Percentiles rank a stretch among this genome's conserved stretches.
Conservation (phyloP, 345 rosid genomes). For the Jatropha curcas region DNA sequence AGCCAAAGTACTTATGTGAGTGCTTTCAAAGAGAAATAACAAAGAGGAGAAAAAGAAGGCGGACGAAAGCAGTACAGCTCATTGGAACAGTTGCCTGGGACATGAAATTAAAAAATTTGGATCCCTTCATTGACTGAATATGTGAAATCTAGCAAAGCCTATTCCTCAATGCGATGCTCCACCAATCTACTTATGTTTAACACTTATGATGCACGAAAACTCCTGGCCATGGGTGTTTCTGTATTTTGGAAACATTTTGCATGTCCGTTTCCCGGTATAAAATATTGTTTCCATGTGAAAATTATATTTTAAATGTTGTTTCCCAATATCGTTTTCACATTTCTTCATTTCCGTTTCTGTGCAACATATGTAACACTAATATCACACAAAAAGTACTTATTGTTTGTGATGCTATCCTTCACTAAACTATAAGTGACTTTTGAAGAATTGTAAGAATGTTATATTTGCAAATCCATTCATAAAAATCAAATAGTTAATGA, state of each 20-base stretch:
- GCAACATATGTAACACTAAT: not conserved
- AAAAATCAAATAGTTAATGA: not conserved
- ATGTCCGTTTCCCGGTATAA: too few species aligned
- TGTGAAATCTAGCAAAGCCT: too few species aligned
- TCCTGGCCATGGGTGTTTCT: too few species aligned
- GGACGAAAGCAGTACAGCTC: not conserved
- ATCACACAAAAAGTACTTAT: not conserved
- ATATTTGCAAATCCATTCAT: not conserved
- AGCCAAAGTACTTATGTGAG: too few species aligned
- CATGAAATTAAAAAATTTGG: not conserved
- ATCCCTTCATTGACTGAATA: too few species aligned
- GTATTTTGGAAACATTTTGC: too few species aligned
- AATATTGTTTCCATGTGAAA: too few species aligned
- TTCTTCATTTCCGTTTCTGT: too few species aligned
- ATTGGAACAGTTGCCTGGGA: not conserved
- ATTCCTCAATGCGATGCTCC: not conserved
- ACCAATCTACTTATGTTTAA: not conserved
- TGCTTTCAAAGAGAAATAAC: not conserved
- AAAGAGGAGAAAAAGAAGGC: not conserved
- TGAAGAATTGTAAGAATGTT: not conserved
- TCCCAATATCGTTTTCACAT: too few species aligned
- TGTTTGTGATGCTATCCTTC: not conserved
- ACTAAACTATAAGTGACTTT: not conserved
- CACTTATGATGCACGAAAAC: not conserved
- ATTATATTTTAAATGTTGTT: too few species aligned